These are phyloP conservation scores for Ceratobasidium papillatum DNA, from an alignment of 1,284 basidiomycete genomes.

Conservation along the genomic window DNA sequence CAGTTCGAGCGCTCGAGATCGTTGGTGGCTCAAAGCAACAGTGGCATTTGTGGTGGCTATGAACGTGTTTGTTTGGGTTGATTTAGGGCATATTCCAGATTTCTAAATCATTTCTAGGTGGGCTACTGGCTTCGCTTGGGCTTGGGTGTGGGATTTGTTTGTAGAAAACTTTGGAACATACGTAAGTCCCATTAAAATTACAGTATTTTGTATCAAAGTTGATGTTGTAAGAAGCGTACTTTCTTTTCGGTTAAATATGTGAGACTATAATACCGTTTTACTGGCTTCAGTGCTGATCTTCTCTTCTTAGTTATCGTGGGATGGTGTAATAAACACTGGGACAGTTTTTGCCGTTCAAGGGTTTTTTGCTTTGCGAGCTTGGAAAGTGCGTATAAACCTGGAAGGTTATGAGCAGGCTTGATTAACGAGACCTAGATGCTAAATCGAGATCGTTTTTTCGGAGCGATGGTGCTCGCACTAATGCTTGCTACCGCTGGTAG, in stretches of 20 bases:
- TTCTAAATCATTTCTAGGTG: not conserved
- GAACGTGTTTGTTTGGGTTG: not conserved
- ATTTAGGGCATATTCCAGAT: not conserved
- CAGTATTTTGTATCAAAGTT: not conserved
- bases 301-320: constrained; percentile 3
- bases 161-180: constrained; percentile 14
- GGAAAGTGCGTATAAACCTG: not conserved
- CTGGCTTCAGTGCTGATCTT: not conserved
- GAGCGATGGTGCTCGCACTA: not conserved
- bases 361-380: constrained; percentile 16
- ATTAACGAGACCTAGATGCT: not conserved
- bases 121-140: constrained; percentile 4
- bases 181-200: not conserved
- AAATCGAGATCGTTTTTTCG: not conserved
- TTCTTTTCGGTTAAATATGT: constrained; percentile 18
- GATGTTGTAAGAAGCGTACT: not conserved
- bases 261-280: not conserved
- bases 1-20: not conserved
- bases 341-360: not conserved
- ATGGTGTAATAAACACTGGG: not conserved
- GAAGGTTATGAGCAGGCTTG: not conserved
- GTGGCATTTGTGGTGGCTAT: not conserved
- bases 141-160: constrained; percentile 26
- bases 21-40: not conserved
- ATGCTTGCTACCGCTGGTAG: not conserved